phyloP scores from a whole-genome alignment of 2,329 filamentous ascomycete genomes.

The Neofusicoccum laricinum region DNA sequence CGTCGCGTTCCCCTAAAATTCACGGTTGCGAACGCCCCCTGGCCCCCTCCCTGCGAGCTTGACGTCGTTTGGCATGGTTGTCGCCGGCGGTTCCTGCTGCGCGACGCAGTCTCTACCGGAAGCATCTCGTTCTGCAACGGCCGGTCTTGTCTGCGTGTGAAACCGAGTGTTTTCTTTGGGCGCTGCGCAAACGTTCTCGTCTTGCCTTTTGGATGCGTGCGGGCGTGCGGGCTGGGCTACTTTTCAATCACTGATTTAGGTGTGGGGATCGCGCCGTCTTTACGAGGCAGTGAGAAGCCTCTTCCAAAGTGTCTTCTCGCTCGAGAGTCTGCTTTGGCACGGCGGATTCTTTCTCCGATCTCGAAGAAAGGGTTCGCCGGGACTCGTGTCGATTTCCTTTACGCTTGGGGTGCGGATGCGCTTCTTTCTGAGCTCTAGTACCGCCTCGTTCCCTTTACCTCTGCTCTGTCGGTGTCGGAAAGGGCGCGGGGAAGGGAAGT shows the following conservation, averaged over 20 bases:
- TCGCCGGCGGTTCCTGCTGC: neutral
- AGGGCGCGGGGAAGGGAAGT: neutral
- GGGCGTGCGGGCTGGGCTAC: neutral
- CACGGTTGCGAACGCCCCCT: no score
- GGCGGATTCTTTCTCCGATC: neutral
- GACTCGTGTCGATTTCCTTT: conserved; percentile 7
- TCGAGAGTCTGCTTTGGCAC: neutral
- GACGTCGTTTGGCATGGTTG: neutral
- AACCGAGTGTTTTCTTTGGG: no score
- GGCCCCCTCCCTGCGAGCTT: no score
- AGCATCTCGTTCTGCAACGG: neutral
- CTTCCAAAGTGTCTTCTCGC: neutral
- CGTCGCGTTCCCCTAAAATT: conserved; percentile 7
- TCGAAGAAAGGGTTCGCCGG: neutral
- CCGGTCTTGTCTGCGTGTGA: neutral
- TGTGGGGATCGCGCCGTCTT: no score
- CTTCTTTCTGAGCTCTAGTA: neutral
- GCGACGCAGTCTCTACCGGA: neutral
- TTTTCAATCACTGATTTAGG: neutral
- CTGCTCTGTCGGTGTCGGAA: neutral
- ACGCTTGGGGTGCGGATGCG: no score
- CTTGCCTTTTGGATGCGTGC: neutral
- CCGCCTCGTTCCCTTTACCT: neutral
- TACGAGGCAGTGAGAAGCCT: neutral
- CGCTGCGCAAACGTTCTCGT: neutral